Conservation (phyloP, 768 basidiomycete genomes). For the Xerocomellus chrysenteron region DNA sequence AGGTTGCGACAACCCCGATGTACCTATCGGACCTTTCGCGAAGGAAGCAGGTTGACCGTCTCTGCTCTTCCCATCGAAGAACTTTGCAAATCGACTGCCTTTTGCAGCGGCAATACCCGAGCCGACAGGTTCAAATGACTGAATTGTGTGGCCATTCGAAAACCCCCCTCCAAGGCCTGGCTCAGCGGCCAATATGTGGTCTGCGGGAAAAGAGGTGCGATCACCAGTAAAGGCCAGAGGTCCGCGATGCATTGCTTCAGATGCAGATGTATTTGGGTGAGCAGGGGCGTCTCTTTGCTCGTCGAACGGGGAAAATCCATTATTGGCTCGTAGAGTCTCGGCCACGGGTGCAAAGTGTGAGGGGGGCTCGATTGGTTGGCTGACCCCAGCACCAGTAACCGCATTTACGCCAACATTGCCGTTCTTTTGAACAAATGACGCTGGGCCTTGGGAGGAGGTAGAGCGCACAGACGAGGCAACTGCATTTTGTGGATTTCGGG, state of each 20-base stretch:
- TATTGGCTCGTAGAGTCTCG: conserved; percentile 14
- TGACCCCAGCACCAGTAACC: conserved; percentile 4
- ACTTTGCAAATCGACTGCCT: conserved; percentile 85
- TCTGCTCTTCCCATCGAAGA: conserved; percentile 73
- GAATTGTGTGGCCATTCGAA: conserved; percentile 13
- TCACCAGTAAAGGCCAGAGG: conserved; percentile 18
- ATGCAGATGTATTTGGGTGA: conserved; percentile 8
- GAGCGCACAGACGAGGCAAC: conserved; percentile 15
- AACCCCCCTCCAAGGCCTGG: conserved; percentile 14
- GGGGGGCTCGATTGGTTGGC: conserved; percentile 18
- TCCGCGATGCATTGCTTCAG: conserved; percentile 23
- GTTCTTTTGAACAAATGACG: conserved; percentile 27
- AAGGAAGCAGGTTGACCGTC: conserved; percentile 36
- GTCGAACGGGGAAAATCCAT: conserved; percentile 59
- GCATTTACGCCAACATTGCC: conserved; percentile 9
- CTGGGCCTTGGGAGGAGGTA: conserved; percentile 23
- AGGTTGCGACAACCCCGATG: conserved; percentile 47
- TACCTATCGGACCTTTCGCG: conserved; percentile 40
- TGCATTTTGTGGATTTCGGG: conserved; percentile 26
- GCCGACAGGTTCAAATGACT: conserved; percentile 32
- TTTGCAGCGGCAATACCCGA: conserved; percentile 54
- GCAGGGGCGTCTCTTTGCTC: conserved; percentile 31
- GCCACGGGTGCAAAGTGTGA: conserved; percentile 8
- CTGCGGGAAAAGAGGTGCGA: conserved; percentile 22
- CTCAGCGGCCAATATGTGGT: conserved; percentile 22